These are phyloP conservation scores for Cercospora nicotianae DNA, from an alignment of 2,329 filamentous ascomycete genomes.

Conservation along the genomic window DNA sequence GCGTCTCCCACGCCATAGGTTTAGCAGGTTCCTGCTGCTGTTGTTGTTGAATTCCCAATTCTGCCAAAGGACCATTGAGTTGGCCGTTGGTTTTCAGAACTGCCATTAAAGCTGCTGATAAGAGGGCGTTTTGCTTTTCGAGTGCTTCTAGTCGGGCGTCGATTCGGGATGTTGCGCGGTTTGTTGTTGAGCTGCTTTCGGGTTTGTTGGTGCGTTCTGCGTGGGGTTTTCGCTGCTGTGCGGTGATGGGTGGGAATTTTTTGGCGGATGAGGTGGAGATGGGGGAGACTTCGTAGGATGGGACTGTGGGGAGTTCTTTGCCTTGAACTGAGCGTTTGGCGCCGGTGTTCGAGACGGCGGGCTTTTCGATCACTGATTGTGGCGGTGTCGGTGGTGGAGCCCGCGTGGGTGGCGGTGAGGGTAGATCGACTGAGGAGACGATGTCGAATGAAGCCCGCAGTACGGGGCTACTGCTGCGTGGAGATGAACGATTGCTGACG, in stretches of 20 bases:
- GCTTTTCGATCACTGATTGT: conserved; percentile 34
- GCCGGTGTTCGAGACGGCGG: conserved; percentile 11
- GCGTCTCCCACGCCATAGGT: conserved; percentile 35
- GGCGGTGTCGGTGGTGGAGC: conserved; percentile 39
- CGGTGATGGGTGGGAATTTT: conserved; percentile 27
- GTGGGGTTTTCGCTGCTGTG: conserved; percentile 23
- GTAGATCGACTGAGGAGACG: conserved; percentile 31
- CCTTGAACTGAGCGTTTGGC: conserved; percentile 21
- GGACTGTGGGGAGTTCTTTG: conserved; percentile 30
- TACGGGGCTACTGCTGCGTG: conserved; percentile 20
- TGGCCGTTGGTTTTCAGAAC: conserved; percentile 41
- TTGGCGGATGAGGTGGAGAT: conserved; percentile 23
- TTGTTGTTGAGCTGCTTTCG: conserved; percentile 12
- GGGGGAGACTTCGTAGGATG: conserved; percentile 29
- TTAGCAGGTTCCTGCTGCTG: conserved; percentile 6
- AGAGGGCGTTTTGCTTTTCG: conserved; percentile 43
- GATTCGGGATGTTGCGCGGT: conserved; percentile 25
- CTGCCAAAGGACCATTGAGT: conserved; percentile 33
- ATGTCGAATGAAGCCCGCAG: conserved; percentile 21
- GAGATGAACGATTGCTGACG: conserved; percentile 22
- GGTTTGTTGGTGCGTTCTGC: conserved; percentile 14
- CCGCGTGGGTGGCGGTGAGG: conserved; percentile 38
- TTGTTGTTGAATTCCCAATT: conserved; percentile 12
- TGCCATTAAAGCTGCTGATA: conserved; percentile 44
- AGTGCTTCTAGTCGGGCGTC: conserved; percentile 41